A percentile compares a stretch with the other conserved stretches of the same genome.
phyloP scores from a whole-genome alignment of 768 basidiomycete species.

The Tephrocybe sp. region DNA sequence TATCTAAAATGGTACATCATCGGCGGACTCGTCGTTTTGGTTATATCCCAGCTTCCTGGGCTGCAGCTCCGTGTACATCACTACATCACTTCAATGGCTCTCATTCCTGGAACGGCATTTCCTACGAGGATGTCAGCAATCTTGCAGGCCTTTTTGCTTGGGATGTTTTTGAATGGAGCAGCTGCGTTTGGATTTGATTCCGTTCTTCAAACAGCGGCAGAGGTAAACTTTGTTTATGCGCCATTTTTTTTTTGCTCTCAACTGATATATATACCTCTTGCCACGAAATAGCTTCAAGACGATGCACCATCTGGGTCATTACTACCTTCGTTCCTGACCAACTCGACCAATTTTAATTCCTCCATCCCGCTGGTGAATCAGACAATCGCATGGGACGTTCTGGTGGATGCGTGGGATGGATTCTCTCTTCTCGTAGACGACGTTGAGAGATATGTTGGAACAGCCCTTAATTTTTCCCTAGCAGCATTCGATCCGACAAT shows the following conservation, averaged over 20 bases:
- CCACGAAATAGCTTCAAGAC: slow-evolving; percentile 52
- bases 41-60: slow-evolving; percentile 68
- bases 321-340: slow-evolving; percentile 72
- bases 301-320: slow-evolving; percentile 71
- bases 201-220: slow-evolving; percentile 71
- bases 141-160: slow-evolving; percentile 79
- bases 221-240: slow-evolving; percentile 41
- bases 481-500: slow-evolving; percentile 54
- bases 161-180: slow-evolving; percentile 77
- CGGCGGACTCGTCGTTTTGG: slow-evolving; percentile 63
- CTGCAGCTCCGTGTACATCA: slow-evolving; percentile 76
- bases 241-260: background rate
- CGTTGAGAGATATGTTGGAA: slow-evolving; percentile 74
- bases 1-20: slow-evolving; percentile 73
- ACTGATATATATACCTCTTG: no score
- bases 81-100: slow-evolving; percentile 71
- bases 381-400: slow-evolving; percentile 52
- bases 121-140: slow-evolving; percentile 78
- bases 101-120: slow-evolving; percentile 78
- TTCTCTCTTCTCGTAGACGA: slow-evolving; percentile 84
- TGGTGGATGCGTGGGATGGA: slow-evolving; percentile 65
- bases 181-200: slow-evolving; percentile 80
- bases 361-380: slow-evolving; percentile 54
- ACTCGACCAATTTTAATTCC: slow-evolving; percentile 62
- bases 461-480: slow-evolving; percentile 69